Conservation (phyloP, 805 yeast species). For the Wickerhamomyces mucosus region DNA sequence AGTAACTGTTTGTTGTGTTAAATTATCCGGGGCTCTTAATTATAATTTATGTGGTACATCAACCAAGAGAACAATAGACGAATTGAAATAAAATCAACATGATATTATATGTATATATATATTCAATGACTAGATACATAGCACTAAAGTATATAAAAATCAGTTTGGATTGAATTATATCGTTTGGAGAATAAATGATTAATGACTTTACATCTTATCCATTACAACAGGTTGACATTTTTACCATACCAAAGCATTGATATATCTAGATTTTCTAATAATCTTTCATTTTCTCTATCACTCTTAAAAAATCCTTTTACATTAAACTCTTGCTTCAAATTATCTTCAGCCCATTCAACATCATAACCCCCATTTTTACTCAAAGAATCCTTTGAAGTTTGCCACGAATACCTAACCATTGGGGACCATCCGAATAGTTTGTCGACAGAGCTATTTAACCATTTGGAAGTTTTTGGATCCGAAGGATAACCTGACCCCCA, state of each 20-base stretch:
- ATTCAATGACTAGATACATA: too few species aligned
- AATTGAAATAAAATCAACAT: too few species aligned
- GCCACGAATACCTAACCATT: slow-evolving; percentile 85
- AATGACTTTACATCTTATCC: too few species aligned
- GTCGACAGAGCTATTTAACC: slow-evolving; percentile 61
- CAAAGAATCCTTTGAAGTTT: slow-evolving; percentile 73
- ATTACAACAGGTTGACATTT: background rate
- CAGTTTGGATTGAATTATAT: too few species aligned
- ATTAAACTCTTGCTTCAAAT: slow-evolving; percentile 18
- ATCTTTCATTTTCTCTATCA: background rate
- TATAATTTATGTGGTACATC: too few species aligned
- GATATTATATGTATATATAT: too few species aligned
- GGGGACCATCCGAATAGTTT: slow-evolving; percentile 79
- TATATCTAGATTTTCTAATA: background rate
- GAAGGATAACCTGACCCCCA: slow-evolving; percentile 95
- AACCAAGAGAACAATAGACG: too few species aligned
- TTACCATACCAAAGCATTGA: background rate
- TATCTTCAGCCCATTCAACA: slow-evolving; percentile 52
- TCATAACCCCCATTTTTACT: slow-evolving; percentile 39
- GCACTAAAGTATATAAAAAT: too few species aligned
- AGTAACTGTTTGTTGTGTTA: too few species aligned
- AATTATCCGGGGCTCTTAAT: too few species aligned
- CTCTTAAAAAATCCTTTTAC: background rate
- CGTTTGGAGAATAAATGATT: too few species aligned
- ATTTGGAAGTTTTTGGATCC: slow-evolving; percentile 76